Conservation (phyloP, 441 rosid species). For the Pelargonium fulgidum region DNA sequence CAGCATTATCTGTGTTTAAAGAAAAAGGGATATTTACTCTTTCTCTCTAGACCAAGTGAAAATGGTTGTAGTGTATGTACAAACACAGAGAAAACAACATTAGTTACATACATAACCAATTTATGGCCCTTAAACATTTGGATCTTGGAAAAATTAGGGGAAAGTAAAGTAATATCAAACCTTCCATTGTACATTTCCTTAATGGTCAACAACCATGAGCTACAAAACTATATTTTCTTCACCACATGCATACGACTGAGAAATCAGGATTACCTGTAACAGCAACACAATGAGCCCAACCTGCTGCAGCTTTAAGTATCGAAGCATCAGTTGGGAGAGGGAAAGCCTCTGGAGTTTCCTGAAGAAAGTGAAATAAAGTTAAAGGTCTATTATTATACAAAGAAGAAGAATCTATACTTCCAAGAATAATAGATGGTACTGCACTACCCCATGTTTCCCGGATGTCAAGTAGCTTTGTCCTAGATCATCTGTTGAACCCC, state of each 20-base stretch:
- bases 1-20: slow-evolving; percentile 48
- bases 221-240: background rate
- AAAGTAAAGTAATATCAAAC: slow-evolving; percentile 9
- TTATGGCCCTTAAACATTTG: background rate
- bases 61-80: background rate
- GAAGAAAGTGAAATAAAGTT: slow-evolving; percentile 15
- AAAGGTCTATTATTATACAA: slow-evolving; percentile 12
- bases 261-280: slow-evolving; percentile 54
- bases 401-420: background rate
- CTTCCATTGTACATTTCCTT: background rate
- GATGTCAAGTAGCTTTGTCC: slow-evolving; percentile 96
- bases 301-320: slow-evolving; percentile 75
- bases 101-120: background rate
- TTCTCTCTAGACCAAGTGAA: slow-evolving; percentile 4
- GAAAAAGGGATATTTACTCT: slow-evolving; percentile 12
- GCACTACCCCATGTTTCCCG: slow-evolving; percentile 92
- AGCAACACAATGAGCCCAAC: slow-evolving; percentile 97
- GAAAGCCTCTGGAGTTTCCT: slow-evolving; percentile 94
- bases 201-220: background rate
- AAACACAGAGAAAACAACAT: background rate
- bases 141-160: background rate
- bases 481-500: slow-evolving; percentile 97
- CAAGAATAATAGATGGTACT: slow-evolving; percentile 15
- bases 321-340: slow-evolving; percentile 74
- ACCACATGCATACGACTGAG: background rate